Conservation (phyloP, 441 rosid species). For the Arabidopsis hybrid region DNA sequence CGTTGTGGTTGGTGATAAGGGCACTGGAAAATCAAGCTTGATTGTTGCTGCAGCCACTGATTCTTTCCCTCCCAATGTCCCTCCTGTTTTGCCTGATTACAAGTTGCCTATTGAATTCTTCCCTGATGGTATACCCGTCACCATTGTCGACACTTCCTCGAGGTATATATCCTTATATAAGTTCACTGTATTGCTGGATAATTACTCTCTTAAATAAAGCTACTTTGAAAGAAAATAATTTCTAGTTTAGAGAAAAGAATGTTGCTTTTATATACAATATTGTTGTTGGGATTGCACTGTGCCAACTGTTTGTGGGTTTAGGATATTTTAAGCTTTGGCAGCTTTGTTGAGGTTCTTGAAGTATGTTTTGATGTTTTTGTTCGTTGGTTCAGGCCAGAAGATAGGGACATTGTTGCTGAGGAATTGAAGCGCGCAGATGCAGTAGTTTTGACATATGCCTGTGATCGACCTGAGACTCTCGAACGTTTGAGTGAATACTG, state of each 20-base stretch:
- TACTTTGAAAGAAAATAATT: too few species aligned
- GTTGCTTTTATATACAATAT: background rate
- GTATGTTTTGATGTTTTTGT: constrained; percentile 16
- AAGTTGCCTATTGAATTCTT: constrained; percentile 80
- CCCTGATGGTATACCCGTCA: constrained; percentile 87
- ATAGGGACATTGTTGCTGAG: constrained; percentile 77
- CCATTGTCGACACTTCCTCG: constrained; percentile 89
- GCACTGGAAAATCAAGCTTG: constrained; percentile 96
- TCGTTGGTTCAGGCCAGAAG: constrained; percentile 62
- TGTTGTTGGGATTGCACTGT: background rate
- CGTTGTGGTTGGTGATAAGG: constrained; percentile 89
- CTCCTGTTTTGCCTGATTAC: constrained; percentile 84
- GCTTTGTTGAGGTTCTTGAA: constrained; percentile 24
- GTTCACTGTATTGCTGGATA: background rate
- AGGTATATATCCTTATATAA: constrained; percentile 48
- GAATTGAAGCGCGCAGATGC: constrained; percentile 93
- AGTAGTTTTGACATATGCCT: constrained; percentile 91
- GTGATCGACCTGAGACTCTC: constrained; percentile 81
- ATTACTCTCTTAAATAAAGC: background rate
- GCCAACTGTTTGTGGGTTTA: constrained; percentile 1
- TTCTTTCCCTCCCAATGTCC: constrained; percentile 65
- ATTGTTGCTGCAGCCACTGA: constrained; percentile 86
- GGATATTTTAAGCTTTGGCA: background rate
- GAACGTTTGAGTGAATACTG: constrained; percentile 83
- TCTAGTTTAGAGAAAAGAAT: too few species aligned